Conservation (phyloP, 768 basidiomycete genomes). For the Lentinula guzmanii region DNA sequence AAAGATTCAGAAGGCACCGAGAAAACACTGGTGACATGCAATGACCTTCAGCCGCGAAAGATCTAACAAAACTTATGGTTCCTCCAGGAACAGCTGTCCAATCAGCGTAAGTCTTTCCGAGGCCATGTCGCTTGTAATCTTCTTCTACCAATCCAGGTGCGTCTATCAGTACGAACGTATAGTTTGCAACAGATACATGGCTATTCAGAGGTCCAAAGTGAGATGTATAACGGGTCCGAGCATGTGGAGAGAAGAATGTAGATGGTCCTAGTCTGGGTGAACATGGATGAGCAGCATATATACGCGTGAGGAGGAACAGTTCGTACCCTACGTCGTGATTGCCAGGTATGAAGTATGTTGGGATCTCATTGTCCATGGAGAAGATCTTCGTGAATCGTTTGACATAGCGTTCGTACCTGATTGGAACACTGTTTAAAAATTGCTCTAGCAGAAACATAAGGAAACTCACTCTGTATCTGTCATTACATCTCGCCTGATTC, state of each 20-base stretch:
- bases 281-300: conserved; percentile 6
- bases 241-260: conserved; percentile 35
- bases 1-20: conserved; percentile 6
- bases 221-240: conserved; percentile 52
- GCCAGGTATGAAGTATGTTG: conserved; percentile 74
- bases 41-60: conserved; percentile 22
- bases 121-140: conserved; percentile 44
- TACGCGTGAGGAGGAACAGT: neutral
- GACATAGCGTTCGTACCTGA: conserved; percentile 72
- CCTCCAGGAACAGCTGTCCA: conserved; percentile 48
- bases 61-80: conserved; percentile 48
- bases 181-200: conserved; percentile 58
- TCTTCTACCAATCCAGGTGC: conserved; percentile 72
- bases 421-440: neutral
- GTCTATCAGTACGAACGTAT: conserved; percentile 69
- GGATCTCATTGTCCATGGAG: conserved; percentile 34
- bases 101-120: conserved; percentile 31
- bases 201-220: conserved; percentile 76
- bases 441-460: conserved; percentile 1
- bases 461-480: conserved; percentile 59
- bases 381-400: conserved; percentile 71
- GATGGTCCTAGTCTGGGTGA: conserved; percentile 38
- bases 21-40: neutral
- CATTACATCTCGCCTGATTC: conserved; percentile 54
- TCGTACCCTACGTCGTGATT: conserved; percentile 85